Conservation (phyloP, 176 grass and related monocot genomes). For the Panicum miliaceum region DNA sequence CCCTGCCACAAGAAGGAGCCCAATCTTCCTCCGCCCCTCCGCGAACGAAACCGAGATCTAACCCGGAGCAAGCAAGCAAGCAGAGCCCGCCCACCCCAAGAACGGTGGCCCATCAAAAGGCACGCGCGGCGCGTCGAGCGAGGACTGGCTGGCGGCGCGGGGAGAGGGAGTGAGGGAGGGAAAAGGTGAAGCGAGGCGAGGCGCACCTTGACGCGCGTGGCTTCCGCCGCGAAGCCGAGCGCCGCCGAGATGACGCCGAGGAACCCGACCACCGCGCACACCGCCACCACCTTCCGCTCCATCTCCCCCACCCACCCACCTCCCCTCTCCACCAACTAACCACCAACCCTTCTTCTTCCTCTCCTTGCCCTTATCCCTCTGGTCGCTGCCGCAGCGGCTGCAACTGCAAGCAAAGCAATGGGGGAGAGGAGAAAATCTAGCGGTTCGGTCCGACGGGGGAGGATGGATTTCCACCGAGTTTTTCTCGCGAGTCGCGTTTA, state of each 20-base stretch:
- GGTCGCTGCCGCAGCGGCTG: not conserved
- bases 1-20: not conserved
- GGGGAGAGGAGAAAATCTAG: not conserved
- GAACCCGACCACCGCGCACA: slow-evolving; percentile 71
- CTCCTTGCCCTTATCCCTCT: not conserved
- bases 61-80: not conserved
- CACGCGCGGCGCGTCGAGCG: not conserved
- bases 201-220: slow-evolving; percentile 84
- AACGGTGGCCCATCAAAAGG: not conserved
- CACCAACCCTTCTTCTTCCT: not conserved
- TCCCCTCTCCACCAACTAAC: not conserved
- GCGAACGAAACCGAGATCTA: slow-evolving; percentile 24
- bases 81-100: not conserved
- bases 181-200: not conserved
- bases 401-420: slow-evolving; percentile 11
- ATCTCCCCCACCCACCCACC: slow-evolving; percentile 17
- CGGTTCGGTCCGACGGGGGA: not conserved
- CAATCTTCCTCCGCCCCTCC: not conserved
- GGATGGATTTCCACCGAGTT: not conserved
- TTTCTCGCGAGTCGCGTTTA: not conserved
- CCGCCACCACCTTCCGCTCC: slow-evolving; percentile 76
- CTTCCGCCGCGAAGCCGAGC: slow-evolving; percentile 93
- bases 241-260: slow-evolving; percentile 86
- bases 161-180: not conserved
- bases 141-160: not conserved